Evolutionary conservation across 179 eudicot genomes (phyloP).

Genomic region (Kewa caespitosa): DNA sequence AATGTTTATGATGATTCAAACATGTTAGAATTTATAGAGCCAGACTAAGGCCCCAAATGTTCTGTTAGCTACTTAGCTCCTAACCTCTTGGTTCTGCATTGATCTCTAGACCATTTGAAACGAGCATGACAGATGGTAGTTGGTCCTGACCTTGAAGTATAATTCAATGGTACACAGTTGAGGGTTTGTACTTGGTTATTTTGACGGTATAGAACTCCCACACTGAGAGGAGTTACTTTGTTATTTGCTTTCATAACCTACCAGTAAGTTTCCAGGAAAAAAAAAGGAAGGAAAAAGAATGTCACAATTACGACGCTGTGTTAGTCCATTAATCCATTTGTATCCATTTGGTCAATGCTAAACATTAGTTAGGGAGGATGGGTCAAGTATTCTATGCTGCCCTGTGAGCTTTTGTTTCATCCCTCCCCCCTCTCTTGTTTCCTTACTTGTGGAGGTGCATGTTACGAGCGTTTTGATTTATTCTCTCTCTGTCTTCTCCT

Average conservation of each 20-base stretch:
- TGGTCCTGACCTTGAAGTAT: neutral
- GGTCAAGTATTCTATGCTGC: neutral
- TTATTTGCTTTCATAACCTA: neutral
- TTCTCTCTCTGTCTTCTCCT: too few species aligned
- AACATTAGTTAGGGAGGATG: neutral
- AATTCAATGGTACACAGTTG: neutral
- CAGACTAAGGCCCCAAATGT: neutral
- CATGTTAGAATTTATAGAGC: neutral
- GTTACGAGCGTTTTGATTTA: constrained; percentile 4
- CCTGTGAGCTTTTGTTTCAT: neutral
- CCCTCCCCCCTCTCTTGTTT: constrained; percentile 7
- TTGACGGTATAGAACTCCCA: neutral
- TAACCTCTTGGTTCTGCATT: neutral
- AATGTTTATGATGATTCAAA: neutral
- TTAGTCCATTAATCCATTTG: neutral
- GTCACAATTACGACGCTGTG: neutral
- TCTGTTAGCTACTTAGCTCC: neutral
- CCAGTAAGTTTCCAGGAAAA: neutral
- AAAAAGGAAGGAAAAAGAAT: neutral
- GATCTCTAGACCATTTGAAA: neutral
- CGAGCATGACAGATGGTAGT: neutral
- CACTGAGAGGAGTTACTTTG: neutral
- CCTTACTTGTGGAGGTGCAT: neutral
- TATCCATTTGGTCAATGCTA: neutral
- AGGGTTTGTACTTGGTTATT: neutral